Conservation (phyloP, 495 filamentous ascomycete genomes). For the Parachaetomium inaequale region DNA sequence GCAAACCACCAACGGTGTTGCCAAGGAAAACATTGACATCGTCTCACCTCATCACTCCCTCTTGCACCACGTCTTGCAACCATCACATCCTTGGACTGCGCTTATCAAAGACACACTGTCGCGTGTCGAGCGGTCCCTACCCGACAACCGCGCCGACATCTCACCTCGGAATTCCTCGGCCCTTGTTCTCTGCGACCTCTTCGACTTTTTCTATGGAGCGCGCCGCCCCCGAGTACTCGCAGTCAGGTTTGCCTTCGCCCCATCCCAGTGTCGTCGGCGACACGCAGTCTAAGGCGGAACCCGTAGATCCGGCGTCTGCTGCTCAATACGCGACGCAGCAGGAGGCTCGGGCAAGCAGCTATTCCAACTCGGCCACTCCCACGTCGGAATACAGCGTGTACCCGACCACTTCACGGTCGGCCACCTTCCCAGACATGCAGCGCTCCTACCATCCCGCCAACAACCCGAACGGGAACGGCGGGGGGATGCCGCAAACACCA, state of each 20-base stretch:
- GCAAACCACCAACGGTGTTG: background rate
- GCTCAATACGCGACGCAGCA: conserved; percentile 67
- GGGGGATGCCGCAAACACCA: conserved; percentile 90
- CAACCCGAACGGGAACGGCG: conserved; percentile 69
- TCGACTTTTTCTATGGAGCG: conserved; percentile 75
- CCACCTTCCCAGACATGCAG: conserved; percentile 70
- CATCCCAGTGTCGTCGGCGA: conserved; percentile 65
- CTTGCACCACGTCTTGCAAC: background rate
- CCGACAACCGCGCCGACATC: background rate
- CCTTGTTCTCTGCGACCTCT: background rate
- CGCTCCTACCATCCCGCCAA: conserved; percentile 69
- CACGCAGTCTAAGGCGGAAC: conserved; percentile 72
- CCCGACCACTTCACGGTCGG: conserved; percentile 72
- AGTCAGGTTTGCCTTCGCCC: conserved; percentile 96
- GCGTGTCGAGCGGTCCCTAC: background rate
- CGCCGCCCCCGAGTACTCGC: conserved; percentile 88
- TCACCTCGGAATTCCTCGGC: conserved; percentile 2
- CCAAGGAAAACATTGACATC: conserved; percentile 3
- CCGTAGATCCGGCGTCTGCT: conserved; percentile 86
- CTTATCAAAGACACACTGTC: background rate
- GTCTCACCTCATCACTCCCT: background rate
- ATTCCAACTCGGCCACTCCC: conserved; percentile 75
- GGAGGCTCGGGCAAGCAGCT: conserved; percentile 69
- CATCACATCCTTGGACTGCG: background rate
- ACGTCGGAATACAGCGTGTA: conserved; percentile 85